Conservation (phyloP, 805 yeast genomes). For the Lachancea kluyveri region DNA sequence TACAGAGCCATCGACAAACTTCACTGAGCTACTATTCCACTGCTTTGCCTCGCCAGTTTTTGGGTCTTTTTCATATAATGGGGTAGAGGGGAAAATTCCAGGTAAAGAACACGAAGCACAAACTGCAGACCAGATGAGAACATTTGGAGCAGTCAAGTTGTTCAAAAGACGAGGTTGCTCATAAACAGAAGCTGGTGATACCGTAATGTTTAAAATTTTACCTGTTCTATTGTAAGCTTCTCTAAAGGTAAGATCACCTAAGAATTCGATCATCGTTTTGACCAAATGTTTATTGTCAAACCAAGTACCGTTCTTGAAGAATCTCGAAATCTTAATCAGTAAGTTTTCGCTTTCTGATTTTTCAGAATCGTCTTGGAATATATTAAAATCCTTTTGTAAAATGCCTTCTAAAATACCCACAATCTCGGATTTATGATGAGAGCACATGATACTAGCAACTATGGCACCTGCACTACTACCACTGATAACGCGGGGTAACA, state of each 20-base stretch:
- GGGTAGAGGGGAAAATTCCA: conserved; percentile 79
- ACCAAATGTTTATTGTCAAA: conserved; percentile 70
- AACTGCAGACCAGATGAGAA: conserved; percentile 80
- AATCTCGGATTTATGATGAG: conserved; percentile 69
- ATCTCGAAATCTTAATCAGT: conserved; percentile 44
- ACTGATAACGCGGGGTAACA: conserved; percentile 80
- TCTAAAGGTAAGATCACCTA: conserved; percentile 87
- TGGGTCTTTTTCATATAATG: conserved; percentile 77
- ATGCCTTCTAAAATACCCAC: conserved; percentile 44
- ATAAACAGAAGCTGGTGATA: conserved; percentile 82
- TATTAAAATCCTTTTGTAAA: conserved; percentile 40
- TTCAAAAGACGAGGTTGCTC: conserved; percentile 85
- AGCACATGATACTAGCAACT: conserved; percentile 82
- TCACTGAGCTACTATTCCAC: conserved; percentile 67
- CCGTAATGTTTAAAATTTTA: conserved; percentile 86
- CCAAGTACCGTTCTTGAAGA: conserved; percentile 84
- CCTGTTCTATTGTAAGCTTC: conserved; percentile 96
- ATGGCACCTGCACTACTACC: conserved; percentile 97
- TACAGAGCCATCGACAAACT: conserved; percentile 93
- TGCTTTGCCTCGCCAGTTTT: conserved; percentile 65
- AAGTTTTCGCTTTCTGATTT: conserved; percentile 47
- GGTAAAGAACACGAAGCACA: conserved; percentile 95
- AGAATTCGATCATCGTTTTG: conserved; percentile 65
- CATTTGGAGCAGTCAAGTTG: conserved; percentile 75
- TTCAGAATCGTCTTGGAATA: conserved; percentile 51